These are phyloP conservation scores for Dothideomycetes sp. DNA, from an alignment of 2,329 filamentous ascomycete species.

Conservation along the genomic window DNA sequence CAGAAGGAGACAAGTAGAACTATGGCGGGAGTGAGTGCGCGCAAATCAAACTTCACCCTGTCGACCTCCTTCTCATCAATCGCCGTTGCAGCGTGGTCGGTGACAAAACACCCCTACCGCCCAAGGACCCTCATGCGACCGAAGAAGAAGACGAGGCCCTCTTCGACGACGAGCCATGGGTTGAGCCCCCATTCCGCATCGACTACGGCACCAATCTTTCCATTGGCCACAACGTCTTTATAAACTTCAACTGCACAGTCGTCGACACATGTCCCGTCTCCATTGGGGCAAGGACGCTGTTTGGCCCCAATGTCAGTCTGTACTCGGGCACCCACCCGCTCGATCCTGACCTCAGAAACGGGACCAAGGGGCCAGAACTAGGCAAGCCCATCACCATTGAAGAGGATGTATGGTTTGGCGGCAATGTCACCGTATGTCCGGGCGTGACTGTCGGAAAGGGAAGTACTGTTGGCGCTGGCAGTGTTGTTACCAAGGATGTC, in stretches of 20 bases:
- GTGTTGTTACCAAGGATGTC: conserved; percentile 73
- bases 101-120: conserved; percentile 54
- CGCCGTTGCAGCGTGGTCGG: conserved; percentile 44
- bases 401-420: conserved; percentile 73
- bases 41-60: neutral
- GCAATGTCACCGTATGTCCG: conserved; percentile 60
- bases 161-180: conserved; percentile 55
- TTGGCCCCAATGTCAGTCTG: conserved; percentile 69
- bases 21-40: conserved; percentile 58
- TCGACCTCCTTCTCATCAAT: conserved; percentile 1
- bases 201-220: conserved; percentile 72
- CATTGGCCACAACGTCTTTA: conserved; percentile 59
- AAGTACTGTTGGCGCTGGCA: conserved; percentile 64
- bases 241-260: conserved; percentile 66
- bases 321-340: conserved; percentile 68
- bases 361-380: conserved; percentile 61
- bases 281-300: conserved; percentile 64
- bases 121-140: conserved; percentile 34
- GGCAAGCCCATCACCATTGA: conserved; percentile 66
- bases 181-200: conserved; percentile 57
- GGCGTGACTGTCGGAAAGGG: conserved; percentile 72
- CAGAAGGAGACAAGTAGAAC: conserved; percentile 51
- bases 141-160: conserved; percentile 54
- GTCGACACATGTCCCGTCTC: conserved; percentile 66
- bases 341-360: conserved; percentile 63